A percentile compares a stretch with the other conserved stretches of the same genome.
phyloP scores from a whole-genome alignment of 345 rosid species.

The Hibiscus mutabilis region DNA sequence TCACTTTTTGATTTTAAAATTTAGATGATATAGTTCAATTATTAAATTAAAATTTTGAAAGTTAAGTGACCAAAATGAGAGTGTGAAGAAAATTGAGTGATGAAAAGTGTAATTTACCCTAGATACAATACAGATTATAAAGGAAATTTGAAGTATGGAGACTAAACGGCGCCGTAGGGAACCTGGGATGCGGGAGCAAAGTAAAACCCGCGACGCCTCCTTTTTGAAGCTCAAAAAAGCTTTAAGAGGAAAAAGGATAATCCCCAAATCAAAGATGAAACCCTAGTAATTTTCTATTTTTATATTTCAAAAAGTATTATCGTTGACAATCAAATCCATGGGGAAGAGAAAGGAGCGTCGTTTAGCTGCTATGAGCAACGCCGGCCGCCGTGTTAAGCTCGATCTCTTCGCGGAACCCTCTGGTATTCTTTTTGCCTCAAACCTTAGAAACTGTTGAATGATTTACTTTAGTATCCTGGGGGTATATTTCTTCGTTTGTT shows the following conservation, averaged over 20 bases:
- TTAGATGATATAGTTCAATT: no score
- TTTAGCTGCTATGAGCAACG: conserved; percentile 63
- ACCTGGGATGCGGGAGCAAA: no score
- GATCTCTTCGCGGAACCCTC: conserved; percentile 98
- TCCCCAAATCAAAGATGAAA: not conserved
- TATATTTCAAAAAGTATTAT: no score
- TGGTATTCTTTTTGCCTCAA: conserved; percentile 37
- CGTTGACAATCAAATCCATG: conserved; percentile 29
- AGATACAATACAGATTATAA: no score
- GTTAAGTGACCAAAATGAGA: no score
- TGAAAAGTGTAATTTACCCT: no score
- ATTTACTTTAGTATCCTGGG: no score
- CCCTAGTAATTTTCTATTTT: not conserved
- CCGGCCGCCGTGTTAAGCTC: conserved; percentile 94
- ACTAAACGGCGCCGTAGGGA: not conserved
- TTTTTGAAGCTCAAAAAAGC: not conserved
- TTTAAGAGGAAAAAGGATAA: not conserved
- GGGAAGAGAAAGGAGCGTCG: conserved; percentile 95
- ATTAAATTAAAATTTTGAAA: no score
- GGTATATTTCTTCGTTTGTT: no score
- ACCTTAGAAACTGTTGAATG: not conserved
- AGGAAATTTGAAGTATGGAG: no score
- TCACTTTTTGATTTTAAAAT: no score
- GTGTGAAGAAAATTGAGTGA: no score
- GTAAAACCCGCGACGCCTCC: not conserved